These are phyloP conservation scores for Chrysoporthe austroafricana DNA, from an alignment of 2,329 filamentous ascomycete genomes.

Conservation along the genomic window DNA sequence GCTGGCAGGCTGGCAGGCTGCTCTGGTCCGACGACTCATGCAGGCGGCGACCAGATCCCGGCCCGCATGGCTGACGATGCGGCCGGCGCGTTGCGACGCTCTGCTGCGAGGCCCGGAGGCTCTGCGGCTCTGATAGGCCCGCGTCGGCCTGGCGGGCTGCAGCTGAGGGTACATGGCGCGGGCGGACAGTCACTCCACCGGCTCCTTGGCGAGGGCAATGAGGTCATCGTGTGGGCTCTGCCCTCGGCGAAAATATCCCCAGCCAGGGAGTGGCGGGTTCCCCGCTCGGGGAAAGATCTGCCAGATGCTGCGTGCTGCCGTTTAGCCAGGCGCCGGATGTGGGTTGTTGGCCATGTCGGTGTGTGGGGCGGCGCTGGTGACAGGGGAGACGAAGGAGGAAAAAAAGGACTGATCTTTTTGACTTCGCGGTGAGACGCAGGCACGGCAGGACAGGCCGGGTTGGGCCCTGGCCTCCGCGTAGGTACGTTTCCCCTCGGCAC, in stretches of 20 bases:
- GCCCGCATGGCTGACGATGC: background rate
- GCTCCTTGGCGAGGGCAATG: constrained; percentile 12
- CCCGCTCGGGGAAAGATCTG: constrained; percentile 24
- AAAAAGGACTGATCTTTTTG: no score
- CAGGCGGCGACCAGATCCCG: background rate
- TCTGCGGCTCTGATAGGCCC: constrained; percentile 26
- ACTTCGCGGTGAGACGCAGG: no score
- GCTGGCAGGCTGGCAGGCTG: background rate
- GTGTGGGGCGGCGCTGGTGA: background rate
- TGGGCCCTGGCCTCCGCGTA: background rate
- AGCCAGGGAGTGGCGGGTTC: constrained; percentile 26
- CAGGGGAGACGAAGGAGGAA: no score
- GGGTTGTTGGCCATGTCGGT: background rate
- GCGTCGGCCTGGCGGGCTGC: constrained; percentile 13
- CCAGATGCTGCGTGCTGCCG: constrained; percentile 14
- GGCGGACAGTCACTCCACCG: constrained; percentile 1
- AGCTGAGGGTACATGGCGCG: background rate
- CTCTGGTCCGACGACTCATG: background rate
- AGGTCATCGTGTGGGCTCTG: constrained; percentile 19
- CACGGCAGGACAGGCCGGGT: no score
- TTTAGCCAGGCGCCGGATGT: background rate
- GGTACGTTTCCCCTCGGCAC: no score
- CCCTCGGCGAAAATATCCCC: constrained; percentile 18
- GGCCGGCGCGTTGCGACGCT: background rate
- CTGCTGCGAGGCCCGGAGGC: background rate